phyloP scores from a whole-genome alignment of 345 rosid genomes.

The Murraya paniculata region DNA sequence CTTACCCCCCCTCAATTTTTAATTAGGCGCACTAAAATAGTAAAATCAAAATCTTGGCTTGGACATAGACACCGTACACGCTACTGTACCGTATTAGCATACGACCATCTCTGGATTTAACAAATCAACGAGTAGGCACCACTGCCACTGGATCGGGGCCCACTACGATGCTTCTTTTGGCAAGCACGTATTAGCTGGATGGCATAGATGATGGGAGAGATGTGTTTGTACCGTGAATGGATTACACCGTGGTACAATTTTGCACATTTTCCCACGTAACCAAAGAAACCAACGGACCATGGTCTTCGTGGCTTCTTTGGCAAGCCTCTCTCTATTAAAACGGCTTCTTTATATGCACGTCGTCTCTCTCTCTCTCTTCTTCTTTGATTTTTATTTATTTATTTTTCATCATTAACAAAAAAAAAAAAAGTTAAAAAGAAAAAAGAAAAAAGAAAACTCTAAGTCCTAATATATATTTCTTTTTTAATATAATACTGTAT shows the following conservation, averaged over 20 bases:
- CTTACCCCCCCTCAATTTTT: no score
- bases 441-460: no score
- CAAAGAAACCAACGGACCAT: neutral
- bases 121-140: neutral
- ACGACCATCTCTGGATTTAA: neutral
- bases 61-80: neutral
- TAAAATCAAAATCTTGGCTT: no score
- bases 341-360: no score
- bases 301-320: slow-evolving; percentile 19
- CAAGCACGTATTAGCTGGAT: slow-evolving; percentile 16
- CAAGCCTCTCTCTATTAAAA: neutral
- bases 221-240: neutral
- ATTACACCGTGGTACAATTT: no score
- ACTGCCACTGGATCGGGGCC: neutral
- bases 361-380: no score
- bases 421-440: no score
- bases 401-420: no score
- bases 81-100: neutral
- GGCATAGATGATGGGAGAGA: slow-evolving; percentile 7
- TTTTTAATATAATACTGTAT: no score
- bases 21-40: neutral
- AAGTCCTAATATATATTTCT: no score
- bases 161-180: slow-evolving; percentile 14
- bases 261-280: slow-evolving; percentile 19
- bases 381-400: no score